Percentiles rank a stretch among this genome's conserved stretches.
phyloP scores from a whole-genome alignment of 2,329 filamentous ascomycete genomes.

The Nemania sp. region DNA sequence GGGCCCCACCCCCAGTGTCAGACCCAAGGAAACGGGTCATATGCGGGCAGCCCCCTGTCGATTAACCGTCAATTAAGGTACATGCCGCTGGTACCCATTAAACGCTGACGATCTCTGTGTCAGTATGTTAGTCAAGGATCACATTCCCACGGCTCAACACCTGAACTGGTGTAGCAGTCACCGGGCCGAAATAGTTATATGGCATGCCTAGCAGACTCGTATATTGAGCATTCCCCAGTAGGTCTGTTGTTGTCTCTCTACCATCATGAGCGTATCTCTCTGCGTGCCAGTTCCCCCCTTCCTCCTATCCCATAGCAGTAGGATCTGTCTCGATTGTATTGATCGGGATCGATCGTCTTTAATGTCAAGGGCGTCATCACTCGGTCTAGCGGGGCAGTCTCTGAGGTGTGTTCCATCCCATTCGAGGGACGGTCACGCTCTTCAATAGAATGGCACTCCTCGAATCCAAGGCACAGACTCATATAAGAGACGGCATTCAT shows the following conservation, averaged over 20 bases:
- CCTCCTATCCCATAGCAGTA: slow-evolving; percentile 17
- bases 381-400: slow-evolving; percentile 29
- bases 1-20: slow-evolving; percentile 11
- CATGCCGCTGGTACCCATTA: slow-evolving; percentile 25
- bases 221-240: slow-evolving; percentile 42
- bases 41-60: slow-evolving; percentile 7
- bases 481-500: slow-evolving; percentile 43
- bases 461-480: slow-evolving; percentile 21
- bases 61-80: slow-evolving; percentile 9
- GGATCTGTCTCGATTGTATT: slow-evolving; percentile 32
- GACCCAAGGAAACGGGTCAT: slow-evolving; percentile 31
- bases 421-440: slow-evolving; percentile 34
- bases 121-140: slow-evolving; percentile 40
- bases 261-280: slow-evolving; percentile 35
- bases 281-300: slow-evolving; percentile 38
- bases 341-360: slow-evolving; percentile 7
- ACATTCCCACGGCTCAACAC: slow-evolving; percentile 37
- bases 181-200: slow-evolving; percentile 29
- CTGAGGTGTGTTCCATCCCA: slow-evolving; percentile 31
- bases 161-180: slow-evolving; percentile 1
- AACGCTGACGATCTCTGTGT: slow-evolving; percentile 36
- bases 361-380: slow-evolving; percentile 29
- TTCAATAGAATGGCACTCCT: slow-evolving; percentile 30
- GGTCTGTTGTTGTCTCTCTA: slow-evolving; percentile 36
- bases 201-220: slow-evolving; percentile 27